These are phyloP conservation scores for Suhomyces sp. DNA, from an alignment of 805 yeast genomes.

Conservation along the genomic window DNA sequence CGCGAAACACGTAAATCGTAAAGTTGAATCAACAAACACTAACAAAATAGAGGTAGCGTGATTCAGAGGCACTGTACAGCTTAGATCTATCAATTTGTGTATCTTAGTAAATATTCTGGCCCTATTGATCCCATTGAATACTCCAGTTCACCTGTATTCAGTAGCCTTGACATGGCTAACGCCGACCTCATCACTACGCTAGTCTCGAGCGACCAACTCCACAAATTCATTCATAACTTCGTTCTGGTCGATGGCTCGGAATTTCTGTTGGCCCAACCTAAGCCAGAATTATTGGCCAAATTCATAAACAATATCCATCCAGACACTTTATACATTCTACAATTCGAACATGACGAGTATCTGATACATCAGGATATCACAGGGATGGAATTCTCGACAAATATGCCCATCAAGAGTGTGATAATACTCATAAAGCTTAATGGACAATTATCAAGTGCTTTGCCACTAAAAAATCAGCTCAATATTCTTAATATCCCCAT, in stretches of 20 bases:
- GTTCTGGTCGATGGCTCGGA: constrained; percentile 6
- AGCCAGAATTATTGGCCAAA: constrained; percentile 6
- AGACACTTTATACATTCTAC: constrained; percentile 20
- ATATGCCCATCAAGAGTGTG: constrained; percentile 14
- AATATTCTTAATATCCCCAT: constrained; percentile 35
- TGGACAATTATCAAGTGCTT: constrained; percentile 21
- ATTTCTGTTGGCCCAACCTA: constrained; percentile 1
- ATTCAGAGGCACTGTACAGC: background rate
- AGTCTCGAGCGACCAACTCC: constrained; percentile 3
- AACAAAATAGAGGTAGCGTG: background rate
- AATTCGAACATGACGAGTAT: constrained; percentile 7
- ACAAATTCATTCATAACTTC: constrained; percentile 8
- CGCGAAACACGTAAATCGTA: background rate
- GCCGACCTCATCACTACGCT: background rate
- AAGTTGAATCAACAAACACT: background rate
- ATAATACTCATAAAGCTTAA: constrained; percentile 44
- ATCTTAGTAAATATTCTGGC: background rate
- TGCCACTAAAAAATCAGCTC: constrained; percentile 28
- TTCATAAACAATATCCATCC: constrained; percentile 19
- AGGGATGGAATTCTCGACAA: constrained; percentile 6
- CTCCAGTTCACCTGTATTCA: background rate
- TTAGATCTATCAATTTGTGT: background rate
- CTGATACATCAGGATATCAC: constrained; percentile 4
- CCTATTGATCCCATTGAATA: background rate
- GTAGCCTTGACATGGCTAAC: background rate